Percentiles rank a stretch among this genome's conserved stretches.
These are phyloP conservation scores for Salix viminalis DNA, from an alignment of 345 rosid species.

Conservation along the genomic window DNA sequence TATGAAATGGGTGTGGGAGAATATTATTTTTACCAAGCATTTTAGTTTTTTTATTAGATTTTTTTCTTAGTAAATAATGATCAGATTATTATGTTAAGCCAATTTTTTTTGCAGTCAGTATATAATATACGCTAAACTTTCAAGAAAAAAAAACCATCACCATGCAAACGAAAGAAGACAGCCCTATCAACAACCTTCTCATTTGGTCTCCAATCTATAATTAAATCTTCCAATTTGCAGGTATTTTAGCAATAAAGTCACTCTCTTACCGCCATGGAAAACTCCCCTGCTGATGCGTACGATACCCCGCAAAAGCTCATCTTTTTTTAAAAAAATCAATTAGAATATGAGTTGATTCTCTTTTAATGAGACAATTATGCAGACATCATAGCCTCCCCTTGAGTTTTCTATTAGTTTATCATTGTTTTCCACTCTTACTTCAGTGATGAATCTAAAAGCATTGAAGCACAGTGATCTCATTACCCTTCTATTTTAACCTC, in stretches of 20 bases:
- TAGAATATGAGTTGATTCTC: conserved; percentile 30
- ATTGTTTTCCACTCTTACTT: neutral
- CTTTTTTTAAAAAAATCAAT: neutral
- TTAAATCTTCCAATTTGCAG: neutral
- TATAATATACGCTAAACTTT: neutral
- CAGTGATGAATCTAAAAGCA: conserved; percentile 9
- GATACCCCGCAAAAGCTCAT: neutral
- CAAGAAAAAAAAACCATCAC: neutral
- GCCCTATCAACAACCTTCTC: conserved; percentile 12
- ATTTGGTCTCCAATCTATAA: neutral
- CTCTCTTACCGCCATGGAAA: conserved; percentile 4
- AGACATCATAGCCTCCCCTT: neutral
- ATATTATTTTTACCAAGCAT: too few species aligned
- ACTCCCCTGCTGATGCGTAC: conserved; percentile 18
- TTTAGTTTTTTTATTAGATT: too few species aligned
- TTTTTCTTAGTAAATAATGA: too few species aligned
- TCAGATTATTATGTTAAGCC: too few species aligned
- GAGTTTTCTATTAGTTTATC: neutral
- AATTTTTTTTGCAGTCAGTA: neutral
- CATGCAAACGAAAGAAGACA: neutral
- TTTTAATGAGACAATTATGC: conserved; percentile 1
- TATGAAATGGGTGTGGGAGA: too few species aligned
- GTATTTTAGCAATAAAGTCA: conserved; percentile 15
- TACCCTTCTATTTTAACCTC: conserved; percentile 7
- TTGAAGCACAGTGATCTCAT: conserved; percentile 18